These are phyloP conservation scores for Calycina herbarum DNA, from an alignment of 2,329 filamentous ascomycete genomes.

Conservation along the genomic window DNA sequence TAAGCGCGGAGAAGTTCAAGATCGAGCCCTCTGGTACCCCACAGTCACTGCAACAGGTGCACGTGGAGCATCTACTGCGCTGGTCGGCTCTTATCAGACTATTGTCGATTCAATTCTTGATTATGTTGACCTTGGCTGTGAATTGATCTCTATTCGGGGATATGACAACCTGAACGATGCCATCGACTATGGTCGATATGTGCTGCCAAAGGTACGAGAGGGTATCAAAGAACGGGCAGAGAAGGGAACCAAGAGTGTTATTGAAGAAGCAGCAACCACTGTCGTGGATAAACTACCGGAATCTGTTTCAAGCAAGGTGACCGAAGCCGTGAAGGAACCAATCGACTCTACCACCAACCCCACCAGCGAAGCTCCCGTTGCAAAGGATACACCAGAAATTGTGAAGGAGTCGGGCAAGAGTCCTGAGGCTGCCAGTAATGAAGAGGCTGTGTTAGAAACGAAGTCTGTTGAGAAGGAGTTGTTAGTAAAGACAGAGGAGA, in stretches of 20 bases:
- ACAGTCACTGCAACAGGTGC: constrained; percentile 62
- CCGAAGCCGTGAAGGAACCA: constrained; percentile 50
- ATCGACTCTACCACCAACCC: constrained; percentile 46
- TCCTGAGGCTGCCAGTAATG: constrained; percentile 71
- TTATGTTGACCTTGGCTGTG: constrained; percentile 56
- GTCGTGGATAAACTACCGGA: constrained; percentile 28
- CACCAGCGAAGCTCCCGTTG: constrained; percentile 21
- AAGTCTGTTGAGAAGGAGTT: constrained; percentile 72
- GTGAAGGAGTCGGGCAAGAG: constrained; percentile 60
- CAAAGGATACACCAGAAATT: constrained; percentile 53
- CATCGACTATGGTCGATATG: constrained; percentile 58
- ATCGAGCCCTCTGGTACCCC: constrained; percentile 63
- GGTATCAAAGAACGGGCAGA: constrained; percentile 31
- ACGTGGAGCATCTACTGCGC: constrained; percentile 57
- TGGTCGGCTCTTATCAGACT: constrained; percentile 56
- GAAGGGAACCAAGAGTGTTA: background rate
- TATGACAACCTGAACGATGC: constrained; percentile 62
- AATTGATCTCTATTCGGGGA: constrained; percentile 59
- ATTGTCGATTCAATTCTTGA: constrained; percentile 55
- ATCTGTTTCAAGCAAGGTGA: constrained; percentile 42
- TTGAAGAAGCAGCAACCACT: constrained; percentile 31
- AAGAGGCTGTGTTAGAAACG: constrained; percentile 74
- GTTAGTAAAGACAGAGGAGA: constrained; percentile 56
- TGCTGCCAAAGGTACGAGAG: constrained; percentile 51
- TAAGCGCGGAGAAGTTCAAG: constrained; percentile 55